phyloP scores from a whole-genome alignment of 345 rosid species.

The Raphanus raphanistrum region DNA sequence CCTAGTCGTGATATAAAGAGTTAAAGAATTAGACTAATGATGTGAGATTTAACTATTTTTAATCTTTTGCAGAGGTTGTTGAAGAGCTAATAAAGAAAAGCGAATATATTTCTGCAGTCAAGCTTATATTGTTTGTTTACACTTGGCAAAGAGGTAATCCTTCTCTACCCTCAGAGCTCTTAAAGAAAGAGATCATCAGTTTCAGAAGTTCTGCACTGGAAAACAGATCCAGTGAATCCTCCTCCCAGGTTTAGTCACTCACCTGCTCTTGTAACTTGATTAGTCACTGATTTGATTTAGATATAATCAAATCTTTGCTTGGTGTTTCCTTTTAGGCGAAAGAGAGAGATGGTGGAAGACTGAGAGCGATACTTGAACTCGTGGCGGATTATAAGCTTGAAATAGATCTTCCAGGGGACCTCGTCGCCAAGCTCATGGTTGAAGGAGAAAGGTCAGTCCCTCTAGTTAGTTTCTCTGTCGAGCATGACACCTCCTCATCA shows the following conservation, averaged over 20 bases:
- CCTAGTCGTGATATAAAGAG: not conserved
- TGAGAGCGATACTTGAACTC: slow-evolving; percentile 29
- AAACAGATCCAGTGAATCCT: not conserved
- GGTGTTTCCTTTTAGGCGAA: slow-evolving; percentile 13
- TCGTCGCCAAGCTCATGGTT: slow-evolving; percentile 24
- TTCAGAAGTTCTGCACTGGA: slow-evolving; percentile 4
- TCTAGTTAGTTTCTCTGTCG: slow-evolving; percentile 1
- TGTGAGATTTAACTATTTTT: not conserved
- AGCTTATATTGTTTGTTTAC: slow-evolving; percentile 20
- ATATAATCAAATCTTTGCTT: not conserved
- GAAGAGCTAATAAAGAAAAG: not conserved
- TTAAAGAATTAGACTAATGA: not conserved
- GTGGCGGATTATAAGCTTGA: slow-evolving; percentile 19
- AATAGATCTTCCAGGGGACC: slow-evolving; percentile 22
- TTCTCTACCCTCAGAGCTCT: not conserved
- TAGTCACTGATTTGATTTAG: not conserved
- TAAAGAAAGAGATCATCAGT: slow-evolving; percentile 22
- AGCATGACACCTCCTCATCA: not conserved
- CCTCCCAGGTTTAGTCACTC: slow-evolving; percentile 14
- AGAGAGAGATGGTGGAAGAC: slow-evolving; percentile 16
- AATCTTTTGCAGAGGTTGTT: slow-evolving; percentile 24
- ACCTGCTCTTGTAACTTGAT: slow-evolving; percentile 2
- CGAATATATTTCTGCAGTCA: slow-evolving; percentile 16
- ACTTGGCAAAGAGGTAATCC: not conserved
- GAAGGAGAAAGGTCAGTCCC: slow-evolving; percentile 16